Conservation (phyloP, 2,329 filamentous ascomycete genomes). For the Diaporthe sp. region DNA sequence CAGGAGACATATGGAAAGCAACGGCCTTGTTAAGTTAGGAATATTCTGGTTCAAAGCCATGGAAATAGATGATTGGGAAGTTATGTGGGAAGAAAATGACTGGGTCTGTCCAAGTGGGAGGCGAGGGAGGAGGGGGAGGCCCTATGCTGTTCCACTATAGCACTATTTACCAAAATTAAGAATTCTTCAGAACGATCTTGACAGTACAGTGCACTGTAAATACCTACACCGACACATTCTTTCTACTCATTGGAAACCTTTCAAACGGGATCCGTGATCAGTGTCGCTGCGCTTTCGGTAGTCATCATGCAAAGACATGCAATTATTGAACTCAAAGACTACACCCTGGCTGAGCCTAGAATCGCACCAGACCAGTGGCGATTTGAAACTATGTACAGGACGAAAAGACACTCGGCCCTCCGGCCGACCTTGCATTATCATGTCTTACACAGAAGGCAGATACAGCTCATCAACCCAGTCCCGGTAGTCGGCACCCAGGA, state of each 20-base stretch:
- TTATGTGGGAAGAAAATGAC: slow-evolving; percentile 15
- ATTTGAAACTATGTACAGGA: slow-evolving; percentile 17
- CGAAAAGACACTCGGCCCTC: neutral
- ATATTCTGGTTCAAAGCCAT: slow-evolving; percentile 26
- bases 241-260: too few species aligned
- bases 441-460: neutral
- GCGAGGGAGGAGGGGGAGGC: too few species aligned
- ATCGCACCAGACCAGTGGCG: neutral
- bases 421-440: neutral
- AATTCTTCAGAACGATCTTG: neutral
- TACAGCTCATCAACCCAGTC: slow-evolving; percentile 28
- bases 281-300: too few species aligned
- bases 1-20: neutral
- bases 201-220: too few species aligned
- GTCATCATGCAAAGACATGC: neutral
- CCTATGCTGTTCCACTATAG: neutral
- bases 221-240: too few species aligned
- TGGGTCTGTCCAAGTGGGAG: neutral
- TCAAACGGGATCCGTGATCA: neutral
- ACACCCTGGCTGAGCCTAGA: neutral
- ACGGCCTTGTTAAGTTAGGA: neutral
- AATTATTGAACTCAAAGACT: neutral
- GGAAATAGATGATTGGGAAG: neutral
- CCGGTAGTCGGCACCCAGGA: slow-evolving; percentile 1
- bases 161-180: neutral